Percentiles rank a stretch among this genome's conserved stretches.
Evolutionary conservation across 352 stramenopile species (phyloP).

Genomic region (Pythium rhizo-oryzae): DNA sequence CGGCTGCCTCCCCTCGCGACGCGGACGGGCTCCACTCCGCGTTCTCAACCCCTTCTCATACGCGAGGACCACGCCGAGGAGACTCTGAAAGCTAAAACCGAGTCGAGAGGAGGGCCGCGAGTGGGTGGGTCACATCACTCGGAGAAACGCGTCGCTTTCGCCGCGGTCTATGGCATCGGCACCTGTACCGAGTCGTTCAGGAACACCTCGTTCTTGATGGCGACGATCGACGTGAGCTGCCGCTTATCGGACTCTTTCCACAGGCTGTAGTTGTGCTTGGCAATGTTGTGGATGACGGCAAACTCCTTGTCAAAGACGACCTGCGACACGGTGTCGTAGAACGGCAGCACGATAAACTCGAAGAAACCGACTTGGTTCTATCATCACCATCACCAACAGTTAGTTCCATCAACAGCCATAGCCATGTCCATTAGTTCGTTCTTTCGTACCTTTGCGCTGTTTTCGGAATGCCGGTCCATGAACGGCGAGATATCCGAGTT

Average conservation of each 20-base stretch:
- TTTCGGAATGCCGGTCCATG: conserved; percentile 88
- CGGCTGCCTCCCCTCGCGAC: too few species aligned
- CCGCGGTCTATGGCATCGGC: conserved; percentile 17
- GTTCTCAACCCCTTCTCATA: too few species aligned
- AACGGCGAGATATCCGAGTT: conserved; percentile 69
- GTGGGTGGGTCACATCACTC: too few species aligned
- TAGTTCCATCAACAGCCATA: too few species aligned
- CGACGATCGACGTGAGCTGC: conserved; percentile 81
- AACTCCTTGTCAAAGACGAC: conserved; percentile 82
- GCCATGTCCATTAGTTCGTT: too few species aligned
- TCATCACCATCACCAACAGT: too few species aligned
- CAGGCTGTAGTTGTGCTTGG: conserved; percentile 83
- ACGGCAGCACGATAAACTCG: conserved; percentile 71
- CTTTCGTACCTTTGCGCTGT: conserved; percentile 82
- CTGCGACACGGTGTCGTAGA: conserved; percentile 77
- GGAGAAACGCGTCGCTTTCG: background rate
- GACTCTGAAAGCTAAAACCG: too few species aligned
- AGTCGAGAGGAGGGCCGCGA: too few species aligned
- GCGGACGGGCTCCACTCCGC: too few species aligned
- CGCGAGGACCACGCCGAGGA: too few species aligned
- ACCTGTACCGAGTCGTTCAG: conserved; percentile 68
- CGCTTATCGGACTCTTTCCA: conserved; percentile 83
- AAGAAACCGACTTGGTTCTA: conserved; percentile 75
- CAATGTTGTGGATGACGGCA: conserved; percentile 68
- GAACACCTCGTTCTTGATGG: conserved; percentile 83